Conservation (phyloP, 2,329 filamentous ascomycete genomes). For the Blastomyces parvus region DNA sequence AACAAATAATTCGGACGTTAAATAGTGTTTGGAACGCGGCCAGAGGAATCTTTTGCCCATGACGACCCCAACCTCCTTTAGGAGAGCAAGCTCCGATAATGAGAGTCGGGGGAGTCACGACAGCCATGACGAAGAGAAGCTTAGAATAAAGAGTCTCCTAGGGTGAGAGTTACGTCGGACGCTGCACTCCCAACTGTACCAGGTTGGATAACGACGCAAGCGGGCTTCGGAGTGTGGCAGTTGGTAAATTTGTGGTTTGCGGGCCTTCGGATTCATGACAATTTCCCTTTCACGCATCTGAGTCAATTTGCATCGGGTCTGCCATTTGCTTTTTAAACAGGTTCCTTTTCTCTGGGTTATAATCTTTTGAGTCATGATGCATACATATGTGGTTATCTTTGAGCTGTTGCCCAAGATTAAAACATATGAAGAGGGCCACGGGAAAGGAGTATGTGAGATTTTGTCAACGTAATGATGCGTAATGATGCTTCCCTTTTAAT, state of each 20-base stretch:
- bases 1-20: neutral
- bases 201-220: neutral
- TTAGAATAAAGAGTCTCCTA: slow-evolving; percentile 15
- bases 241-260: neutral
- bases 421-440: slow-evolving; percentile 1
- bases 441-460: slow-evolving; percentile 1
- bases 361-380: neutral
- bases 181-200: neutral
- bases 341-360: slow-evolving; percentile 1
- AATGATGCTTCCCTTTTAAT: slow-evolving; percentile 1
- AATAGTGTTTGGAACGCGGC: slow-evolving; percentile 21
- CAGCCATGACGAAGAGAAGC: slow-evolving; percentile 17
- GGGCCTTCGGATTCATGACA: neutral
- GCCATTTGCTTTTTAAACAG: slow-evolving; percentile 1
- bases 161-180: slow-evolving; percentile 7
- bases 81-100: slow-evolving; percentile 11
- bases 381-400: slow-evolving; percentile 2
- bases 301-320: slow-evolving; percentile 7
- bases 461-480: neutral
- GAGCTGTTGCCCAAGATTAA: slow-evolving; percentile 2
- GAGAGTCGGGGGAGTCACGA: slow-evolving; percentile 14
- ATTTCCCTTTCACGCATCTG: slow-evolving; percentile 3
- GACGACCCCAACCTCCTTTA: slow-evolving; percentile 4
- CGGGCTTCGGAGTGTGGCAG: neutral
- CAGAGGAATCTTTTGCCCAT: slow-evolving; percentile 16